Evolutionary conservation across 768 basidiomycete genomes (phyloP).

Genomic region (Panaeolus papilionaceus): DNA sequence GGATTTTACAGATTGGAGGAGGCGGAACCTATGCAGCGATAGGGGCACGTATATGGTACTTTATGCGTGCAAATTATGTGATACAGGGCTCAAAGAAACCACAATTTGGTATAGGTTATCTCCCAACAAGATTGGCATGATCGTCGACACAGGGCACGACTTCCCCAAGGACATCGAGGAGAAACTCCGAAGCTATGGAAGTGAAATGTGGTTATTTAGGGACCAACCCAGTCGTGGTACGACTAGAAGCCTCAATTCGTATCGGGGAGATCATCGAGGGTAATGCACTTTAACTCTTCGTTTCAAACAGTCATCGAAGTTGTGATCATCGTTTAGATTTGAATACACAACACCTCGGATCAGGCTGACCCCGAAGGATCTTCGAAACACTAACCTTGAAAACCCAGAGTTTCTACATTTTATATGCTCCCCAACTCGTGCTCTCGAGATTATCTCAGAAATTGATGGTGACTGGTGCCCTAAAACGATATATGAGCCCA

Average conservation of each 20-base stretch:
- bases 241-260: slow-evolving; percentile 76
- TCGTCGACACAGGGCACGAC: slow-evolving; percentile 82
- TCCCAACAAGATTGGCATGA: slow-evolving; percentile 73
- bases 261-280: slow-evolving; percentile 76
- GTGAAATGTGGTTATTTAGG: slow-evolving; percentile 81
- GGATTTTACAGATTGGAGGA: slow-evolving; percentile 75
- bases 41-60: slow-evolving; percentile 83
- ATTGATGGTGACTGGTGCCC: slow-evolving; percentile 69
- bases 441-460: slow-evolving; percentile 69
- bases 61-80: not conserved
- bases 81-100: not conserved
- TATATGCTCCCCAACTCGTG: slow-evolving; percentile 82
- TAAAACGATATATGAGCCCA: slow-evolving; percentile 81
- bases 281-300: slow-evolving; percentile 35
- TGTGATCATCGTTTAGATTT: slow-evolving; percentile 55
- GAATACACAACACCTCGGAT: slow-evolving; percentile 77
- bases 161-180: slow-evolving; percentile 67
- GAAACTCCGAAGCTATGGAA: slow-evolving; percentile 65
- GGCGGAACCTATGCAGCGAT: slow-evolving; percentile 86
- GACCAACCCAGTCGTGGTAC: slow-evolving; percentile 61
- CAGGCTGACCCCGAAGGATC: slow-evolving; percentile 74
- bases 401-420: slow-evolving; percentile 73
- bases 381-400: slow-evolving; percentile 57
- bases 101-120: slow-evolving; percentile 58
- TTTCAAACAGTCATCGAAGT: slow-evolving; percentile 15